Evolutionary conservation across 768 basidiomycete genomes (phyloP).

Genomic region (Botryobasidium botryosum): DNA sequence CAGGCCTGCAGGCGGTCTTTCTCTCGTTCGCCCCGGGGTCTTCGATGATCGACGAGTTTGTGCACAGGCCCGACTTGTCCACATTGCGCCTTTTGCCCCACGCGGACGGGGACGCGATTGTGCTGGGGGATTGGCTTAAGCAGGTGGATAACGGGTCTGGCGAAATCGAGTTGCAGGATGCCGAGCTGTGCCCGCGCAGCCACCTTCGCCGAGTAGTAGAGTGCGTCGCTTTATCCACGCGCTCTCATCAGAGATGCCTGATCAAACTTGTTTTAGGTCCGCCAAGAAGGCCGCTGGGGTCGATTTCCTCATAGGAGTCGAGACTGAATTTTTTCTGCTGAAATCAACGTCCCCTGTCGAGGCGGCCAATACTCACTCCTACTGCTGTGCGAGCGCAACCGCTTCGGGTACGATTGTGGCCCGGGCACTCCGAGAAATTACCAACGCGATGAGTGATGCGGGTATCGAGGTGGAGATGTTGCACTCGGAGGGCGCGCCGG

Average conservation of each 20-base stretch:
- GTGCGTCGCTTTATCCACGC: constrained; percentile 22
- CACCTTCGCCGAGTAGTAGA: constrained; percentile 32
- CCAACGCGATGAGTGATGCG: constrained; percentile 28
- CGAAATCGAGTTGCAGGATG: constrained; percentile 11
- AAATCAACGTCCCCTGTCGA: constrained; percentile 30
- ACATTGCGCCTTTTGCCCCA: constrained; percentile 39
- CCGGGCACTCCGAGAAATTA: constrained; percentile 42
- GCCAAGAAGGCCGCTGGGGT: constrained; percentile 20
- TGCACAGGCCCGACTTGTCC: constrained; percentile 39
- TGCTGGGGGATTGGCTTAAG: constrained; percentile 58
- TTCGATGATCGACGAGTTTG: constrained; percentile 35
- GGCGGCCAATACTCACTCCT: constrained; percentile 32
- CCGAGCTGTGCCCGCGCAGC: constrained; percentile 42
- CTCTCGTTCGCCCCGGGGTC: constrained; percentile 33
- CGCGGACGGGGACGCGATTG: constrained; percentile 39
- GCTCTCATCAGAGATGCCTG: constrained; percentile 21
- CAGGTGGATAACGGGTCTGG: constrained; percentile 28
- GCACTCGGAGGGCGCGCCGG: constrained; percentile 53
- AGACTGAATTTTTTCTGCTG: constrained; percentile 54
- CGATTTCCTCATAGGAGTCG: constrained; percentile 47
- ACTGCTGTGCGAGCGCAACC: constrained; percentile 23
- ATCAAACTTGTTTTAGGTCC: no score
- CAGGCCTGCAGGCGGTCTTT: constrained; percentile 34
- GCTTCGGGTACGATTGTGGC: constrained; percentile 31
- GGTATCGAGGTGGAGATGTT: constrained; percentile 50